Conservation (phyloP, 805 yeast genomes). For the Citeromyces nyonsensis region DNA sequence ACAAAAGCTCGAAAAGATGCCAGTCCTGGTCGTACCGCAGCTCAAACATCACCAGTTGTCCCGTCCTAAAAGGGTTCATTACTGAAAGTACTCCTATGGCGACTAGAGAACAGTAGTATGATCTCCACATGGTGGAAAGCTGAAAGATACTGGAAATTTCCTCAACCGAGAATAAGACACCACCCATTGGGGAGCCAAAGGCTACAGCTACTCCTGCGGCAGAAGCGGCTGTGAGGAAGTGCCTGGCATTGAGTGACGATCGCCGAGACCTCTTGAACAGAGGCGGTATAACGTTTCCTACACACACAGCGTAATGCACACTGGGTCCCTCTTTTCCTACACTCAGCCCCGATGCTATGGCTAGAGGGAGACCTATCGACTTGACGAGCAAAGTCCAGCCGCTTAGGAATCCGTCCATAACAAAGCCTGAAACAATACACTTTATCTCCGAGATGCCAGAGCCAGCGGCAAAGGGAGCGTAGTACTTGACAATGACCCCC, state of each 20-base stretch:
- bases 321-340: slow-evolving; percentile 98
- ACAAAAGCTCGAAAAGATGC: slow-evolving; percentile 76
- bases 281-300: slow-evolving; percentile 67
- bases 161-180: slow-evolving; percentile 85
- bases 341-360: slow-evolving; percentile 85
- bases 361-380: slow-evolving; percentile 69
- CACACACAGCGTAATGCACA: slow-evolving; percentile 95
- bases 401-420: slow-evolving; percentile 61
- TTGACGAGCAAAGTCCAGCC: slow-evolving; percentile 62
- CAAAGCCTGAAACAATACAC: slow-evolving; percentile 85
- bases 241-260: slow-evolving; percentile 29
- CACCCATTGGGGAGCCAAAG: slow-evolving; percentile 93
- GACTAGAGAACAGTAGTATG: slow-evolving; percentile 79
- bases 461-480: slow-evolving; percentile 90
- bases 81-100: slow-evolving; percentile 73
- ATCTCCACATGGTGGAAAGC: slow-evolving; percentile 74
- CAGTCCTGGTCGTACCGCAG: slow-evolving; percentile 80
- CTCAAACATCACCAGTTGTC: slow-evolving; percentile 85
- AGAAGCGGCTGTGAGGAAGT: slow-evolving; percentile 73
- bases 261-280: slow-evolving; percentile 24
- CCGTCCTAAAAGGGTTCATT: slow-evolving; percentile 86
- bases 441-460: slow-evolving; percentile 96
- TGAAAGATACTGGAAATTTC: slow-evolving; percentile 71
- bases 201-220: slow-evolving; percentile 99
- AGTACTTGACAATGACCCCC: slow-evolving; percentile 48